Evolutionary conservation across 306 rosid genomes (phyloP).

Genomic region (Canavalia ensiformis): DNA sequence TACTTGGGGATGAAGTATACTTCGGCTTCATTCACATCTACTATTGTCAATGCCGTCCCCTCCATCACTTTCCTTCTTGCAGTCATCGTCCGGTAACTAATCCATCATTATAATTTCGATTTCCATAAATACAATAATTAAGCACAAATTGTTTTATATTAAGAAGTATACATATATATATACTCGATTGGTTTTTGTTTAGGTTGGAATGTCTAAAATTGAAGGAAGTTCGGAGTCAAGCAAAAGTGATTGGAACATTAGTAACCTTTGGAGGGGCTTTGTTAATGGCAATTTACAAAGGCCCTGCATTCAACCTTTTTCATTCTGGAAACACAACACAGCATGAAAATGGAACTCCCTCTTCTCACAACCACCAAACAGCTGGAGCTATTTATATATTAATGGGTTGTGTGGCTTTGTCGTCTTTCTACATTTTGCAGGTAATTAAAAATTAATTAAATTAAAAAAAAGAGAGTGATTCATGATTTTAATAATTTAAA

Average conservation of each 20-base stretch:
- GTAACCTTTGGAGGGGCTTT: slow-evolving; percentile 77
- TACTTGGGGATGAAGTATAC: slow-evolving; percentile 82
- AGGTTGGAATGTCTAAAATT: slow-evolving; percentile 63
- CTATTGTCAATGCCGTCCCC: slow-evolving; percentile 78
- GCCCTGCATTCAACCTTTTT: slow-evolving; percentile 63
- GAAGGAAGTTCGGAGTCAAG: slow-evolving; percentile 60
- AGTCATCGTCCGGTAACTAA: slow-evolving; percentile 56
- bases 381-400: slow-evolving; percentile 65
- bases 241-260: slow-evolving; percentile 73
- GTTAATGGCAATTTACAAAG: slow-evolving; percentile 76
- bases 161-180: too few species aligned
- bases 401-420: slow-evolving; percentile 69
- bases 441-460: not conserved
- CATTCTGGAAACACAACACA: slow-evolving; percentile 46
- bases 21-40: slow-evolving; percentile 75
- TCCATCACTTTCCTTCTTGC: slow-evolving; percentile 76
- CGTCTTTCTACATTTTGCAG: slow-evolving; percentile 73
- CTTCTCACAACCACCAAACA: slow-evolving; percentile 50
- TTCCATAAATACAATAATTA: not conserved
- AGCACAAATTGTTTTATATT: too few species aligned
- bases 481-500: not conserved
- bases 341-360: not conserved
- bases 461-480: too few species aligned
- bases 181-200: not conserved
- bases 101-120: not conserved